Percentiles rank a stretch among this genome's conserved stretches.
Conservation (phyloP, 768 basidiomycete genomes). For the Suillus tomentosus region DNA sequence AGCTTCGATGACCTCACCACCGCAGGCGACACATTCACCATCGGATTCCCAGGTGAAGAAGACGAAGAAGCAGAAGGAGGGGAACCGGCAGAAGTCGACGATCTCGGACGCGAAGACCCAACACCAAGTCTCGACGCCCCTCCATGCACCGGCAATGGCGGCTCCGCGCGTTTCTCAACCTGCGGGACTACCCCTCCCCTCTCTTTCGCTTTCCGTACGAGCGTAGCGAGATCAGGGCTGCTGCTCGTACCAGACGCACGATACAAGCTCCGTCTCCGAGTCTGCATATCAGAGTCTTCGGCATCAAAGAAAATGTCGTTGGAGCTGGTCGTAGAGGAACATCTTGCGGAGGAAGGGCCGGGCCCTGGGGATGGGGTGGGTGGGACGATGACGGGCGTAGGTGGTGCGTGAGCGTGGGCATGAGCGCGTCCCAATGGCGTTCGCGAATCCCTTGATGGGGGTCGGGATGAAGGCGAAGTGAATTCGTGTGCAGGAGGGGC, state of each 20-base stretch:
- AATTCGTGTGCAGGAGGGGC: slow-evolving; percentile 42
- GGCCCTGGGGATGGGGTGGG: slow-evolving; percentile 61
- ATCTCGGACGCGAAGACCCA: slow-evolving; percentile 38
- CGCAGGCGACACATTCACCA: slow-evolving; percentile 37
- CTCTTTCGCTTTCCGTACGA: slow-evolving; percentile 83
- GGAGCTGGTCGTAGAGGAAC: slow-evolving; percentile 52
- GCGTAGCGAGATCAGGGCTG: slow-evolving; percentile 88
- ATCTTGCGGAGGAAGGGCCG: slow-evolving; percentile 34
- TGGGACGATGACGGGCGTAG: slow-evolving; percentile 62
- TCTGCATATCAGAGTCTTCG: slow-evolving; percentile 67
- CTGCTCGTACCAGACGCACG: slow-evolving; percentile 87
- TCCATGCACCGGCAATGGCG: slow-evolving; percentile 41
- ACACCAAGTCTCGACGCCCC: background rate
- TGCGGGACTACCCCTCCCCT: slow-evolving; percentile 47
- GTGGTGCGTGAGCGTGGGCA: background rate
- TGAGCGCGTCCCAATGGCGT: slow-evolving; percentile 36
- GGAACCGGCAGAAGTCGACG: slow-evolving; percentile 42
- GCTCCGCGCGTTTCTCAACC: slow-evolving; percentile 40
- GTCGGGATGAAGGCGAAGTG: slow-evolving; percentile 43
- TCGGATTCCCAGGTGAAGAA: slow-evolving; percentile 31
- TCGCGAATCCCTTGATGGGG: slow-evolving; percentile 37
- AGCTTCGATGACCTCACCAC: slow-evolving; percentile 26
- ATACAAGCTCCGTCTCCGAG: slow-evolving; percentile 83
- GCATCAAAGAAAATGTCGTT: slow-evolving; percentile 65
- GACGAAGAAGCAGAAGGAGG: slow-evolving; percentile 22